Evolutionary conservation across 176 grass and related monocot genomes (phyloP), one percentile per base, ranked within the genome.

Genomic region (Zizania latifolia): DNA sequence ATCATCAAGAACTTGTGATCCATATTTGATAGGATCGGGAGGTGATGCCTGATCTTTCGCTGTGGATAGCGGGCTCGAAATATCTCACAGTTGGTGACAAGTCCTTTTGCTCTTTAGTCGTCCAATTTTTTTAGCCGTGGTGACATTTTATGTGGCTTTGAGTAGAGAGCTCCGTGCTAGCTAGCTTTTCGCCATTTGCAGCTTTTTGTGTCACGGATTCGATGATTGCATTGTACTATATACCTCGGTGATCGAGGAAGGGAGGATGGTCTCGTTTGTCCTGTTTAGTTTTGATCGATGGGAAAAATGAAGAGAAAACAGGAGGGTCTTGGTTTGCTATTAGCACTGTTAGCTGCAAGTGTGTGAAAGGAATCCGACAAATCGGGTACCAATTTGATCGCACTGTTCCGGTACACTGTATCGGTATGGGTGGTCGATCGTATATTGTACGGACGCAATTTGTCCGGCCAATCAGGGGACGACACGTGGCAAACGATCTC

Each of bases 51-150:
- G 71, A 19, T 9, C 56, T n/a, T 22, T 2, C n/a, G 33, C 10
- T 16, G 51, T 59, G 50, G 67, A 46, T 32, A 23, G 79, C 57
- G 65, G 4, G 10, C 11, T 5, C 38, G 33, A 88, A 88, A 83
- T 88, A 88, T 88, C 85, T 88, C 62, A 2, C 58, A 70, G 75
- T 79, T 55, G 69, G 75, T 83, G 80, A 62, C 86, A 63, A 15
- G 86, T 75, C 75, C 41, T 58, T 83, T 28, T 83, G 75, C 85
- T 55, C 74, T 82, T 71, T 77, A 23, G 56, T 40, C 44, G 48
- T 44, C 45, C 29, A 19, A 33, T 2, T 64, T 28, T 19, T 28
- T 2, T 15, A 11, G 0, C 26, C 21, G 14, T 1, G 23, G 27
- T 15, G 11, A 6, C 44, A 33, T 72, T 84, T 85, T 65, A 8